A percentile compares a stretch with the other conserved stretches of the same genome.
These are phyloP conservation scores for Barnettozyma pratensis DNA, from an alignment of 805 yeast species.

Conservation along the genomic window DNA sequence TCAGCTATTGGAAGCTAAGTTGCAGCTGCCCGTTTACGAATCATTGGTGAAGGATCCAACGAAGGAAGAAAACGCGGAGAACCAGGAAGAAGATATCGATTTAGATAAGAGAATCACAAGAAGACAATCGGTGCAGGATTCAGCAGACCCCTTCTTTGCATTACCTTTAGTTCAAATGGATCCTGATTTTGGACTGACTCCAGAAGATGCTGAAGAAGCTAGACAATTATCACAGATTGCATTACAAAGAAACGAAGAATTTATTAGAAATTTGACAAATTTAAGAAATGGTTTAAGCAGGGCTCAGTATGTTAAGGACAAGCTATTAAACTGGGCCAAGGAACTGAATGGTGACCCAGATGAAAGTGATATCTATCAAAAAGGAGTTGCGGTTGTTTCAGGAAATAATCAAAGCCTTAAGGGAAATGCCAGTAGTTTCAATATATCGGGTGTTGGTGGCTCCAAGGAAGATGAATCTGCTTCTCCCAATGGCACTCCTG, in stretches of 20 bases:
- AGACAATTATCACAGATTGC: slow-evolving; percentile 74
- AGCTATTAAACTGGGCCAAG: slow-evolving; percentile 75
- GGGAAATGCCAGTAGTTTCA: slow-evolving; percentile 6
- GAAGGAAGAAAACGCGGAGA: slow-evolving; percentile 2
- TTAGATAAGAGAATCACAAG: slow-evolving; percentile 27
- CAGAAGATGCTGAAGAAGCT: slow-evolving; percentile 60
- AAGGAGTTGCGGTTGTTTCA: slow-evolving; percentile 13
- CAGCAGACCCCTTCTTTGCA: slow-evolving; percentile 59
- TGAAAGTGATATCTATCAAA: slow-evolving; percentile 35
- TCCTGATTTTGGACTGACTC: slow-evolving; percentile 44
- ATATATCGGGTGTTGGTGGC: slow-evolving; percentile 6
- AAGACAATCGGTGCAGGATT: slow-evolving; percentile 26
- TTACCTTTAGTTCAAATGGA: slow-evolving; percentile 43
- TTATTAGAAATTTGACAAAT: slow-evolving; percentile 68
- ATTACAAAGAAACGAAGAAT: slow-evolving; percentile 81
- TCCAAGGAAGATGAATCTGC: slow-evolving; percentile 18
- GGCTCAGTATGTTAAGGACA: slow-evolving; percentile 69
- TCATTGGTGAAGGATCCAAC: slow-evolving; percentile 28
- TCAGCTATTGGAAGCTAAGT: slow-evolving; percentile 54
- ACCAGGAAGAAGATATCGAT: slow-evolving; percentile 15
- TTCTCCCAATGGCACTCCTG: slow-evolving; percentile 12
- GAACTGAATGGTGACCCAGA: slow-evolving; percentile 71
- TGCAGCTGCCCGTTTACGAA: slow-evolving; percentile 66
- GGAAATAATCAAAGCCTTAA: slow-evolving; percentile 3
- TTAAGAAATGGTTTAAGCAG: slow-evolving; percentile 72